These are phyloP conservation scores for Cryphonectria naterciae DNA, from an alignment of 2,329 filamentous ascomycete genomes.

Conservation along the genomic window DNA sequence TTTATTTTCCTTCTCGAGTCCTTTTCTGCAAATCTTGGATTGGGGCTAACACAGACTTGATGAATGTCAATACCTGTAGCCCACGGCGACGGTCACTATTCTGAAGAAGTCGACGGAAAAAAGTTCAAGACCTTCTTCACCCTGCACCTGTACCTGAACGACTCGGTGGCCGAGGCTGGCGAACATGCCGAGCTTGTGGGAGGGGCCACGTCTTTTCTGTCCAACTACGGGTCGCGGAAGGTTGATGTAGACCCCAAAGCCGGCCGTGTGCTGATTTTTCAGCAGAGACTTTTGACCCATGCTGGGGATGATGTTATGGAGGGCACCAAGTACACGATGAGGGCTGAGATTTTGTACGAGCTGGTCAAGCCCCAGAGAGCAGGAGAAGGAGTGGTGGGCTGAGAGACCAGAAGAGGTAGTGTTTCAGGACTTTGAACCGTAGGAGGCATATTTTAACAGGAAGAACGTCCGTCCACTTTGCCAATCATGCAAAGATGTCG, in stretches of 20 bases:
- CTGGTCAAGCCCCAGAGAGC: neutral
- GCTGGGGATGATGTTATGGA: slow-evolving; percentile 55
- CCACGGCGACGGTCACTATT: slow-evolving; percentile 70
- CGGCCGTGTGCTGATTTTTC: slow-evolving; percentile 64
- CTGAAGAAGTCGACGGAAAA: slow-evolving; percentile 52
- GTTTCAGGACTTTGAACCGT: too few species aligned
- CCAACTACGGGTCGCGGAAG: slow-evolving; percentile 44
- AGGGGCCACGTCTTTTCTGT: slow-evolving; percentile 61
- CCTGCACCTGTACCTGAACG: slow-evolving; percentile 59
- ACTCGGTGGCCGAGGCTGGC: slow-evolving; percentile 48
- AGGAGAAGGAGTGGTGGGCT: neutral
- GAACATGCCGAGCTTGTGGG: slow-evolving; percentile 46
- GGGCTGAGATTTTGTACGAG: slow-evolving; percentile 28
- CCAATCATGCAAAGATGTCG: slow-evolving; percentile 39
- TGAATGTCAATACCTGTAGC: slow-evolving; percentile 43
- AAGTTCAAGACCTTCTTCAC: slow-evolving; percentile 55
- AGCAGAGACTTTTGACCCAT: slow-evolving; percentile 56
- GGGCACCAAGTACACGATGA: slow-evolving; percentile 57
- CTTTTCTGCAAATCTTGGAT: neutral
- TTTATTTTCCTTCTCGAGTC: too few species aligned
- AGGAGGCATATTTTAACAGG: neutral
- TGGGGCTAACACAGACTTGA: too few species aligned
- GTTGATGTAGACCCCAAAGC: slow-evolving; percentile 60
- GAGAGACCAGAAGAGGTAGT: neutral
- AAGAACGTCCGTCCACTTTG: neutral